phyloP scores from a whole-genome alignment of 805 yeast genomes.

The Nakazawaea pomicola region DNA sequence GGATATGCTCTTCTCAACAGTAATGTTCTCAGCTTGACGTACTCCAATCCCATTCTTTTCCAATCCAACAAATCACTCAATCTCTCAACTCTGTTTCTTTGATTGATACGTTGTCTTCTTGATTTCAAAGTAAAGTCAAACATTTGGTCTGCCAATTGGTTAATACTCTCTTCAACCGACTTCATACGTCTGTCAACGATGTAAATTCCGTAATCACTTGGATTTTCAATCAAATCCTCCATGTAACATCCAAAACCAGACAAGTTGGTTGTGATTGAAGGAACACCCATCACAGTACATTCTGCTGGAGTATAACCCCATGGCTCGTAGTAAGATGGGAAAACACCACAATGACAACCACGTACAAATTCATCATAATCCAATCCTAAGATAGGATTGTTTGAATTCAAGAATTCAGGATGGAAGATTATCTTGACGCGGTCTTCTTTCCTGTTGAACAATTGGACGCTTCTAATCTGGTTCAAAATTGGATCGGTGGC shows the following conservation, averaged over 20 bases:
- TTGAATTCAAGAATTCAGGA: constrained; percentile 93
- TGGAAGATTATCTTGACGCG: constrained; percentile 95
- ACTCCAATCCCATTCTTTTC: constrained; percentile 97
- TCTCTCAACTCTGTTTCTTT: constrained; percentile 94
- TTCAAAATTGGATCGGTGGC: constrained; percentile 84
- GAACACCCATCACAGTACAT: constrained; percentile 99
- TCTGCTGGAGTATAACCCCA: constrained; percentile 99
- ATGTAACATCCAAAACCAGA: constrained; percentile 98
- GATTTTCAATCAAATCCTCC: constrained; percentile 95
- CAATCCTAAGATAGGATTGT: constrained; percentile 86
- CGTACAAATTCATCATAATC: constrained; percentile 98
- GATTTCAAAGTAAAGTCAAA: constrained; percentile 83
- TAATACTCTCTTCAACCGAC: constrained; percentile 87
- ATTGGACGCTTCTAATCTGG: constrained; percentile 86
- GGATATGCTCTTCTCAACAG: constrained; percentile 94
- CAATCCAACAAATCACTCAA: constrained; percentile 90
- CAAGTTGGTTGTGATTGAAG: constrained; percentile 91
- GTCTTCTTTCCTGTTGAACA: constrained; percentile 86
- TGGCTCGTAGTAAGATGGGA: constrained; percentile 98
- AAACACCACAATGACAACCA: constrained; percentile 96
- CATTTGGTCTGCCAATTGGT: constrained; percentile 87
- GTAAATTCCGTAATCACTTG: constrained; percentile 94
- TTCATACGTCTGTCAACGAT: constrained; percentile 92
- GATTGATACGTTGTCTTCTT: constrained; percentile 95
- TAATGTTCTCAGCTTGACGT: constrained; percentile 88